A percentile compares a stretch with the other conserved stretches of the same genome.
phyloP scores from a whole-genome alignment of 2,329 filamentous ascomycete genomes.

The Fusarium sambucinum region DNA sequence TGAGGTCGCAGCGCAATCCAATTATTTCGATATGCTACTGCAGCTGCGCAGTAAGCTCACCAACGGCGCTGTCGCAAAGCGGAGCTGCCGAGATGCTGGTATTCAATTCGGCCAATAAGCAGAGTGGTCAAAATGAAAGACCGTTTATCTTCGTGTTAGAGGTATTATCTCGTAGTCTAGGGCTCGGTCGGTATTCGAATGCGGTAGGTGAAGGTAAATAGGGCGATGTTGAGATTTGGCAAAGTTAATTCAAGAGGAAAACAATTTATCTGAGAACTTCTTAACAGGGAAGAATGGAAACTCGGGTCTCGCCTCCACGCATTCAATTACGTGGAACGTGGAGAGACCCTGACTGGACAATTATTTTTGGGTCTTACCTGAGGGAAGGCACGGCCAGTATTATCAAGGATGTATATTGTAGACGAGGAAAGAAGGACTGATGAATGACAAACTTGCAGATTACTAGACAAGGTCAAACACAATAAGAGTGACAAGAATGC shows the following conservation, averaged over 20 bases:
- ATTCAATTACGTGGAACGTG: slow-evolving; percentile 40
- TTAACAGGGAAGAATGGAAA: background rate
- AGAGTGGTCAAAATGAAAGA: slow-evolving; percentile 16
- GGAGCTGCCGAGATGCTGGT: slow-evolving; percentile 36
- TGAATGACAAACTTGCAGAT: slow-evolving; percentile 6
- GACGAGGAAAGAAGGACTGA: slow-evolving; percentile 15
- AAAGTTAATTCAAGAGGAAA: background rate
- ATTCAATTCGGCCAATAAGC: slow-evolving; percentile 27
- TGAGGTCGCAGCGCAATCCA: slow-evolving; percentile 37
- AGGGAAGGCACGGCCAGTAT: slow-evolving; percentile 31
- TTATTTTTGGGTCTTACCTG: slow-evolving; percentile 1
- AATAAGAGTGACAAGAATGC: slow-evolving; percentile 26
- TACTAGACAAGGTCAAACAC: slow-evolving; percentile 27
- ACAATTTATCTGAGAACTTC: slow-evolving; percentile 1
- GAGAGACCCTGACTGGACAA: slow-evolving; percentile 34
- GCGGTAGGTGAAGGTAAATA: slow-evolving; percentile 8
- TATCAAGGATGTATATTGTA: background rate
- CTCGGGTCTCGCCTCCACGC: slow-evolving; percentile 15
- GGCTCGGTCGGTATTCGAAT: slow-evolving; percentile 12
- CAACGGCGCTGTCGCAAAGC: slow-evolving; percentile 34
- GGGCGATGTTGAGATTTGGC: slow-evolving; percentile 4
- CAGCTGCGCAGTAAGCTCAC: slow-evolving; percentile 34
- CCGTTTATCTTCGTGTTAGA: slow-evolving; percentile 31
- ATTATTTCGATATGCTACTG: slow-evolving; percentile 27
- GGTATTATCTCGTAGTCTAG: slow-evolving; percentile 12